phyloP scores from a whole-genome alignment of 257 asterid species.

The Agastache rugosa region DNA sequence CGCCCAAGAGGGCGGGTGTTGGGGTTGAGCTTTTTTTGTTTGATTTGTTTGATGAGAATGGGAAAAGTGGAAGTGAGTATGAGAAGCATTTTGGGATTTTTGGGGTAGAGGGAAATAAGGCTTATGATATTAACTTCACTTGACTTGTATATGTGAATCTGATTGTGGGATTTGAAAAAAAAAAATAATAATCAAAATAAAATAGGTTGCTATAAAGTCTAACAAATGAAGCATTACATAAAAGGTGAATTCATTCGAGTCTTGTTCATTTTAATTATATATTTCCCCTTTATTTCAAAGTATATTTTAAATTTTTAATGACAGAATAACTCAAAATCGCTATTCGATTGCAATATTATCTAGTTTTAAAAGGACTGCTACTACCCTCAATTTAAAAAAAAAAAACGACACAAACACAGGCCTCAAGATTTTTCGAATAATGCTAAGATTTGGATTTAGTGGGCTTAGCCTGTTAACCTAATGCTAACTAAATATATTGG shows the following conservation, averaged over 20 bases:
- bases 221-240: too few relatives aligned
- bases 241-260: too few relatives aligned
- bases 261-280: too few relatives aligned
- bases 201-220: too few relatives aligned
- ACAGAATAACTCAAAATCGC: too few relatives aligned
- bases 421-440: background rate
- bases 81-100: constrained; percentile 81
- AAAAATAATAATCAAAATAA: too few relatives aligned
- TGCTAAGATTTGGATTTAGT: background rate
- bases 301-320: too few relatives aligned
- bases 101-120: constrained; percentile 54
- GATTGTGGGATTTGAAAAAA: background rate
- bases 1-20: constrained; percentile 73
- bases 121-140: constrained; percentile 57
- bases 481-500: background rate
- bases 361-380: too few relatives aligned
- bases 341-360: too few relatives aligned
- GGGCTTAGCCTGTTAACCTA: background rate
- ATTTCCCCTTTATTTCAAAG: too few relatives aligned
- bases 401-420: background rate
- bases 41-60: constrained; percentile 79
- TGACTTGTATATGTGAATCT: background rate
- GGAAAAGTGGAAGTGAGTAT: constrained; percentile 55
- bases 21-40: constrained; percentile 77
- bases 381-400: too few relatives aligned